Evolutionary conservation across 768 basidiomycete genomes (phyloP).

Genomic region (Boletus tylopilopsis): DNA sequence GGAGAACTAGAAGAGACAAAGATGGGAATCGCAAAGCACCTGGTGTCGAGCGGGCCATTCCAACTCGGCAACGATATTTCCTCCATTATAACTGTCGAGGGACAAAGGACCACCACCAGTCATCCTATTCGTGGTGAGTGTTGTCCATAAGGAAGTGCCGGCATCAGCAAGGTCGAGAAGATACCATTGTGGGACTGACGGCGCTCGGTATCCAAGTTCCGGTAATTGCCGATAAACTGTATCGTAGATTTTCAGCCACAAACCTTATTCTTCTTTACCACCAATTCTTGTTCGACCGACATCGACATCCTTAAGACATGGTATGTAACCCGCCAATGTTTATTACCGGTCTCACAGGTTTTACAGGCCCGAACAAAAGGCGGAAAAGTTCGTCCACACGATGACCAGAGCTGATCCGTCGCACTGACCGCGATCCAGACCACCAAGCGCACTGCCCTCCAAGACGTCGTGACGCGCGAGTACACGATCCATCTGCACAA

Average conservation of each 20-base stretch:
- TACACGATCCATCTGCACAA: conserved; percentile 99
- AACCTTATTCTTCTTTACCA: conserved; percentile 46
- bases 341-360: conserved; percentile 10
- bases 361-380: conserved; percentile 41
- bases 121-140: no score
- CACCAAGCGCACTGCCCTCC: conserved; percentile 94
- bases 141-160: not conserved
- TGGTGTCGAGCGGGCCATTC: no score
- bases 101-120: no score
- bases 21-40: no score
- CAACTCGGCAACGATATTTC: no score
- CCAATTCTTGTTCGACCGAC: conserved; percentile 46
- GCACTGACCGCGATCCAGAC: conserved; percentile 36
- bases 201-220: no score
- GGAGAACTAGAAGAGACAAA: no score
- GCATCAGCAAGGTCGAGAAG: not conserved
- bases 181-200: no score
- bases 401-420: conserved; percentile 22
- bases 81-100: no score
- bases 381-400: conserved; percentile 22
- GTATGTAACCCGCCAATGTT: conserved; percentile 35
- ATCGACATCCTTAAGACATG: conserved; percentile 67
- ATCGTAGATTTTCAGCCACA: conserved; percentile 45
- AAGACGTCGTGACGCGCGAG: conserved; percentile 97
- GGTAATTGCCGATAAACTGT: conserved; percentile 38